Conservation (phyloP, 345 rosid genomes). For the Kandelia obovata region DNA sequence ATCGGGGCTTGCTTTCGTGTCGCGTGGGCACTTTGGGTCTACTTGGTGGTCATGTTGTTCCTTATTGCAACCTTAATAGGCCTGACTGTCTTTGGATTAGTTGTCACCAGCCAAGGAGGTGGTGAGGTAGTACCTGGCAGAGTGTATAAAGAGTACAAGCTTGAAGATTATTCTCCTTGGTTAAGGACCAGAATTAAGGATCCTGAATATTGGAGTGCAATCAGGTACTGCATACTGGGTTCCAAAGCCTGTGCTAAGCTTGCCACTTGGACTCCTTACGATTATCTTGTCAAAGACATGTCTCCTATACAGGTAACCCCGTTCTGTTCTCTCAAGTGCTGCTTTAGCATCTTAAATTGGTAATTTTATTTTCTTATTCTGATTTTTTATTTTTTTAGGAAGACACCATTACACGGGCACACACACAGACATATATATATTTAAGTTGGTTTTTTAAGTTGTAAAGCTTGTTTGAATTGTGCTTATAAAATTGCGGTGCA, state of each 20-base stretch:
- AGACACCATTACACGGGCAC: no score
- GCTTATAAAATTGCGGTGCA: slow-evolving; percentile 13
- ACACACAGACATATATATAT: no score
- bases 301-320: slow-evolving; percentile 68
- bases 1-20: slow-evolving; percentile 87
- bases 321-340: no score
- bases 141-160: slow-evolving; percentile 64
- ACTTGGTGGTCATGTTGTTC: slow-evolving; percentile 73
- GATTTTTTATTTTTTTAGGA: no score
- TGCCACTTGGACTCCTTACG: slow-evolving; percentile 78
- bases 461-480: background rate
- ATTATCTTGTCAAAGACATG: slow-evolving; percentile 59
- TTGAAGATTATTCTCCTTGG: slow-evolving; percentile 79
- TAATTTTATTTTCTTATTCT: no score
- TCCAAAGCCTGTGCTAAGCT: slow-evolving; percentile 65
- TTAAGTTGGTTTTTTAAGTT: background rate
- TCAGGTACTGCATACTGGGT: slow-evolving; percentile 66
- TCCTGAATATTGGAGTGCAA: slow-evolving; percentile 58
- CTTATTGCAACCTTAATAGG: slow-evolving; percentile 60
- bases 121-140: slow-evolving; percentile 65
- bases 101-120: slow-evolving; percentile 76
- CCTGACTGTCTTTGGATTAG: slow-evolving; percentile 70
- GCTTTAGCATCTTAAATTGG: no score
- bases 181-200: slow-evolving; percentile 53
- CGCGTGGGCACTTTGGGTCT: slow-evolving; percentile 87